These are phyloP conservation scores for Colletotrichum sidae DNA, from an alignment of 2,329 filamentous ascomycete genomes.

Conservation along the genomic window DNA sequence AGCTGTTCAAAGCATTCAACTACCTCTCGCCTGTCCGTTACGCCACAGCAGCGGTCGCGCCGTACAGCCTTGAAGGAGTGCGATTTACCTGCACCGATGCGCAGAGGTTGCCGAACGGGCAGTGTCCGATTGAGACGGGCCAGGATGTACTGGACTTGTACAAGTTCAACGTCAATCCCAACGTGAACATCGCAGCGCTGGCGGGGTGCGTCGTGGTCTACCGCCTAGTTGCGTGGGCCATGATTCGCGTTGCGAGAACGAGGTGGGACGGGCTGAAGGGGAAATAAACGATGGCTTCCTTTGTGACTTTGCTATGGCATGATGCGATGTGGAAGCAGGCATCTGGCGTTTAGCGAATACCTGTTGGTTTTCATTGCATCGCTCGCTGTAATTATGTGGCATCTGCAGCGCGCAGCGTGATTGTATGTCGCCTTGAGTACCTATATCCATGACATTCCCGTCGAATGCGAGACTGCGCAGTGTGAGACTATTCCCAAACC, in stretches of 20 bases:
- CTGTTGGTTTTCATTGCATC: not conserved
- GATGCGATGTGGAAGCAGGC: not conserved
- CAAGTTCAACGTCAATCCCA: constrained; percentile 70
- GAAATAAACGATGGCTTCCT: constrained; percentile 10
- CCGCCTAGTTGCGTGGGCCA: constrained; percentile 69
- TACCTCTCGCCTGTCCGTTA: constrained; percentile 80
- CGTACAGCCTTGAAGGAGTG: constrained; percentile 71
- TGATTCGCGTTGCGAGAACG: constrained; percentile 66
- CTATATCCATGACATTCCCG: not conserved
- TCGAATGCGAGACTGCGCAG: not conserved
- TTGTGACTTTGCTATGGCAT: not conserved
- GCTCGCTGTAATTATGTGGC: not conserved
- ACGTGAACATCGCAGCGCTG: constrained; percentile 71
- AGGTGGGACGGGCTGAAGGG: constrained; percentile 56
- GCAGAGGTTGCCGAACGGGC: constrained; percentile 69
- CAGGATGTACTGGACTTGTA: constrained; percentile 76
- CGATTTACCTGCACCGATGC: constrained; percentile 71
- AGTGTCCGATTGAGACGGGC: constrained; percentile 74
- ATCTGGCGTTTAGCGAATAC: not conserved
- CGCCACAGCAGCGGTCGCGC: constrained; percentile 73
- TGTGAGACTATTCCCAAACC: constrained; percentile 12
- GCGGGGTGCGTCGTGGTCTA: constrained; percentile 74
- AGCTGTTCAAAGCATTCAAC: constrained; percentile 75
- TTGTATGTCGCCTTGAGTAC: not conserved
- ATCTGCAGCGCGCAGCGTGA: not conserved